Evolutionary conservation across 805 yeast species (phyloP).

Genomic region (Trichomonascus vanleenenianus): DNA sequence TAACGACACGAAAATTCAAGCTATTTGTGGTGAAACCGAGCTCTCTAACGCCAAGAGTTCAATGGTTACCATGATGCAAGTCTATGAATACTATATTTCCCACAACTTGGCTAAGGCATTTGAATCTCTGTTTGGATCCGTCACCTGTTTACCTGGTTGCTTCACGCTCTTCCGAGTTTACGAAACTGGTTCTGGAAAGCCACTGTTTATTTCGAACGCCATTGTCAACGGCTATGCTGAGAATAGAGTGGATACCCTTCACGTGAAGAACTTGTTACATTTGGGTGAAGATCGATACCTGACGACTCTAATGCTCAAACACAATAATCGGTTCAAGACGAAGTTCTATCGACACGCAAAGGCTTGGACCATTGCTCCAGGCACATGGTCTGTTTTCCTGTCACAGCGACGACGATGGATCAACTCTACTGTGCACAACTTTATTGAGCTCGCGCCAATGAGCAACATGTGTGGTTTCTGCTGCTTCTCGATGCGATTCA

Average conservation of each 20-base stretch:
- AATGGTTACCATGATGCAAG: slow-evolving; percentile 55
- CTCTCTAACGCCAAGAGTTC: slow-evolving; percentile 44
- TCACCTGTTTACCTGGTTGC: slow-evolving; percentile 61
- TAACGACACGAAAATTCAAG: slow-evolving; percentile 47
- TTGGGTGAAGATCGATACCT: slow-evolving; percentile 57
- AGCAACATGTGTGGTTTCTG: slow-evolving; percentile 58
- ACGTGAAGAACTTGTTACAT: slow-evolving; percentile 50
- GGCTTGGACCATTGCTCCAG: slow-evolving; percentile 55
- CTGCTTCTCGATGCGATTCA: slow-evolving; percentile 57
- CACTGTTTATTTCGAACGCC: slow-evolving; percentile 53
- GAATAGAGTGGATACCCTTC: slow-evolving; percentile 50
- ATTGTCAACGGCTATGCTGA: slow-evolving; percentile 49
- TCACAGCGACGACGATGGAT: slow-evolving; percentile 67
- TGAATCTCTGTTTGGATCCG: slow-evolving; percentile 54
- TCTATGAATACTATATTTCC: slow-evolving; percentile 55
- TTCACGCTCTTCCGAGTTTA: slow-evolving; percentile 51
- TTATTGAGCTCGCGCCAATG: slow-evolving; percentile 52
- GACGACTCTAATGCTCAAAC: slow-evolving; percentile 47
- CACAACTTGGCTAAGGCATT: slow-evolving; percentile 59
- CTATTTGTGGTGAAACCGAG: slow-evolving; percentile 56
- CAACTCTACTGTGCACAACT: slow-evolving; percentile 56
- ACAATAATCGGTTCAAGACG: slow-evolving; percentile 49
- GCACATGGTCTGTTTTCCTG: slow-evolving; percentile 45
- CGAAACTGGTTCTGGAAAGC: slow-evolving; percentile 48
- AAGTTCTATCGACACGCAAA: slow-evolving; percentile 50